These are phyloP conservation scores for Anaeromyces robustus DNA, from an alignment of 192 early-diverging fungal genomes.

Conservation along the genomic window DNA sequence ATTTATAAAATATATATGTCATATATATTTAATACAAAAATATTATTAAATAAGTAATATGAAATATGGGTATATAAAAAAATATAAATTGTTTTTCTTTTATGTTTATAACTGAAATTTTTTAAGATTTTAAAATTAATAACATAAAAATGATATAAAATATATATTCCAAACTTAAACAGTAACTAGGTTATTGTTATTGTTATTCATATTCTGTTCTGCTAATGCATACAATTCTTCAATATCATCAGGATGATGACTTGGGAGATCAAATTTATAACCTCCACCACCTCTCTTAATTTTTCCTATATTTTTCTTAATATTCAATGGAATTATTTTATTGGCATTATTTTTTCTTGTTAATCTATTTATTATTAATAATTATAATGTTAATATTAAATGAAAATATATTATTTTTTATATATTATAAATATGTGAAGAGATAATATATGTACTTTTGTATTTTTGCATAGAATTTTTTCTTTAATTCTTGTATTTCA, in stretches of 20 bases:
- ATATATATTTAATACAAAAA: too few species aligned
- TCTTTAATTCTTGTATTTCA: constrained; percentile 38
- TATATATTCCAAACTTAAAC: too few species aligned
- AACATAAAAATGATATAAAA: too few species aligned
- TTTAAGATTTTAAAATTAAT: too few species aligned
- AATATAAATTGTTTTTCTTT: too few species aligned
- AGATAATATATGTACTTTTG: background rate
- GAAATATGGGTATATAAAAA: too few species aligned
- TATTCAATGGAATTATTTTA: background rate
- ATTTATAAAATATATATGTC: too few species aligned
- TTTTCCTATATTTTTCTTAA: background rate
- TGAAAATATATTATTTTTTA: too few species aligned
- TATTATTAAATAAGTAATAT: too few species aligned
- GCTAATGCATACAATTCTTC: background rate
- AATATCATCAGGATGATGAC: background rate
- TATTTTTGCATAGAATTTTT: constrained; percentile 28
- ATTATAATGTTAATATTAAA: too few species aligned
- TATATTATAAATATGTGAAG: too few species aligned
- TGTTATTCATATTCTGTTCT: background rate
- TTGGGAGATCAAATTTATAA: background rate
- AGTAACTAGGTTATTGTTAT: background rate
- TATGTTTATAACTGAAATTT: too few species aligned
- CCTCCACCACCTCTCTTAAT: background rate
- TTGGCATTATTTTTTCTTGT: background rate
- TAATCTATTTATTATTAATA: background rate